These are phyloP conservation scores for Cicer arietinum DNA, from an alignment of 306 rosid species.

Conservation along the genomic window DNA sequence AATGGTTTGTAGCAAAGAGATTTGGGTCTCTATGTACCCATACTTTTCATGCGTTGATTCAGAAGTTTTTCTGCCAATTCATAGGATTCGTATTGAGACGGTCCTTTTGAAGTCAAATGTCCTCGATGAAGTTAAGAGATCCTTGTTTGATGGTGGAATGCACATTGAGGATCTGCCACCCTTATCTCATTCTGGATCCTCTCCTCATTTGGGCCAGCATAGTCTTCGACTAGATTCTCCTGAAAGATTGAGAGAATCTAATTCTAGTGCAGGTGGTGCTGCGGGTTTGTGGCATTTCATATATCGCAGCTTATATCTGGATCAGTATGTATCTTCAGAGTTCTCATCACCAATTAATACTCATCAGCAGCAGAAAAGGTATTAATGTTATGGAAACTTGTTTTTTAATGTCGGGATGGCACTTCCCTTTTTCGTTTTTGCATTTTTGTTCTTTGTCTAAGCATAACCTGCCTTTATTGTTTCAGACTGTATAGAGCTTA, in stretches of 20 bases:
- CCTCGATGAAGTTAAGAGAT: constrained; percentile 85
- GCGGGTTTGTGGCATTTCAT: constrained; percentile 97
- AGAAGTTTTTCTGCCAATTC: constrained; percentile 48
- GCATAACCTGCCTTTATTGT: constrained; percentile 45
- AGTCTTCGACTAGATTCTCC: constrained; percentile 67
- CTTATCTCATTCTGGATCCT: constrained; percentile 60
- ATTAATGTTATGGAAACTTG: constrained; percentile 3
- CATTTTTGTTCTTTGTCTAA: constrained; percentile 13
- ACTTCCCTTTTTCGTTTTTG: neutral
- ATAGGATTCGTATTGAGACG: constrained; percentile 78
- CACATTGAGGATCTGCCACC: constrained; percentile 83
- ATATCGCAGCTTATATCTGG: constrained; percentile 88
- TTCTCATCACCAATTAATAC: constrained; percentile 78
- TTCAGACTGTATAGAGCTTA: constrained; percentile 87
- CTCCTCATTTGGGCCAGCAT: constrained; percentile 67
- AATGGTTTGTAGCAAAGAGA: constrained; percentile 28
- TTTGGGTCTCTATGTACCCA: constrained; percentile 4
- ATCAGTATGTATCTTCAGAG: constrained; percentile 91
- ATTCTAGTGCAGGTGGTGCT: constrained; percentile 70
- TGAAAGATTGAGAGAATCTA: constrained; percentile 63
- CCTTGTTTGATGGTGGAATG: constrained; percentile 92
- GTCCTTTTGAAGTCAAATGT: constrained; percentile 92
- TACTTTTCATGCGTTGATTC: constrained; percentile 32
- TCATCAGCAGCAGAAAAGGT: constrained; percentile 86
- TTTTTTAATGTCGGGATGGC: constrained; percentile 26